Evolutionary conservation across 1,284 basidiomycete genomes (phyloP), one percentile per base, ranked within the genome.

Genomic region (Mycosarcoma maydis): DNA sequence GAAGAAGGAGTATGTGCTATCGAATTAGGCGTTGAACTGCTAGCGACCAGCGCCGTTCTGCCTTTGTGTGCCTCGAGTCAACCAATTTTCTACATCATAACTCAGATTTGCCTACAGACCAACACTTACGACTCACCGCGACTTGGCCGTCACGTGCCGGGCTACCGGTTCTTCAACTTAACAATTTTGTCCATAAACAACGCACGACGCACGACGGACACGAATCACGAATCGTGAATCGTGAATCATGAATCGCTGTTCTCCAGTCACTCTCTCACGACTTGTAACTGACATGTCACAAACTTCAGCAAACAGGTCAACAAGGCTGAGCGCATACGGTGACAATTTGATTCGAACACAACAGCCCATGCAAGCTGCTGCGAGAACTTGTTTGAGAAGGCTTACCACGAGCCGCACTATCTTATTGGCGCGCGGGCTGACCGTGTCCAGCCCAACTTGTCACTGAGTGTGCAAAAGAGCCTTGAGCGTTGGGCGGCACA

Each of bases 91-190:
- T 64, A 64, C 54, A 26, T 34, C 6, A 10, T 14, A 10, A 14
- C 36, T 8, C 14, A 23, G 20, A 20, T n/a, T n/a, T n/a, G n/a
- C n/a, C n/a, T n/a, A n/a, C n/a, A 57, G 54, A 65, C 49, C 61
- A 65, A 65, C 61, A 65, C 61, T n/a, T 24, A 52, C 24, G 52
- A 65, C 54, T n/a, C 30, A 52, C 24, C 61, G 61, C 61, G 61
- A 53, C 50, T 19, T 37, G 50, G 20, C 22, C 37, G 37, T 65
- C 61, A 65, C 61, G 54, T 65, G 61, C 49, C 14, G 6, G n/a
- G n/a, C n/a, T n/a, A n/a, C n/a, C n/a, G n/a, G n/a, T n/a, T n/a
- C n/a, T n/a, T 34, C 1, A 9, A 50, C 32, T 40, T 52, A 53
- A 53, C 44, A 59, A 26, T 8, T 30, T 47, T 1, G n/a, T n/a